Base-by-base conservation (phyloP, 495 filamentous ascomycete species). In the Xylaria palmicola region DNA sequence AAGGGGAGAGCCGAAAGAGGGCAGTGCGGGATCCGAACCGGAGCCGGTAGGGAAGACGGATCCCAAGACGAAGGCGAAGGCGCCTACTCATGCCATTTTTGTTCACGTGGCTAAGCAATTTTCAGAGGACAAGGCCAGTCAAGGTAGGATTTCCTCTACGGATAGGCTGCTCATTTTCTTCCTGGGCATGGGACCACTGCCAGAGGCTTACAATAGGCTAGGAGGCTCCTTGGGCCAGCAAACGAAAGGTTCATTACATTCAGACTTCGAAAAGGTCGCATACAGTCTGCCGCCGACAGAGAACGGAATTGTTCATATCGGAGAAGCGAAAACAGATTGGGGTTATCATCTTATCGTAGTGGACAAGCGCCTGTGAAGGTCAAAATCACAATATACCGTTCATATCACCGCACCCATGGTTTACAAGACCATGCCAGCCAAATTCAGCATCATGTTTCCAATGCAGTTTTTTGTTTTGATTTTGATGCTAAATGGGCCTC, bases 331-430 rank as follows among this genome's bases (percentile, higher is more conserved):
- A 79, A 93, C 91, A 3, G 79, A 81, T 8, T 87, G 87, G 76
- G 93, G 93, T n/a, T 96, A 96, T 80, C 93, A 97, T 75, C 86
- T 96, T 55, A 87, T 97, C 58, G 94, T 96, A 87, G 90, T 96
- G 4, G 89, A 88, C 62, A 72, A 63, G 59, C 48, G 32, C 29
- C 20, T 60, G 47, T 60, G 65, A 30, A 66, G 52, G 60, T 70
- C 64, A 75, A 57, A 71, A 57, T 17, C 53, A 71, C 45, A 69
- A 72, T 56, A 69, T 61, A 65, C 22, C 6, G 17, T 24, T 20
- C 24, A 15, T 30, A 41, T 50, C 8, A 50, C 22, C 56, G 22
- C 32, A 24, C 17, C 4, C 39, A 8, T 22, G 39, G 39, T 32
- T 59, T 17, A 10, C 7, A 27, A 45, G 43, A 36, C 20, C 32